A percentile compares a stretch with the other conserved stretches of the same genome.
phyloP scores from a whole-genome alignment of 1,139 yeast species.

The Taphrina confusa region DNA sequence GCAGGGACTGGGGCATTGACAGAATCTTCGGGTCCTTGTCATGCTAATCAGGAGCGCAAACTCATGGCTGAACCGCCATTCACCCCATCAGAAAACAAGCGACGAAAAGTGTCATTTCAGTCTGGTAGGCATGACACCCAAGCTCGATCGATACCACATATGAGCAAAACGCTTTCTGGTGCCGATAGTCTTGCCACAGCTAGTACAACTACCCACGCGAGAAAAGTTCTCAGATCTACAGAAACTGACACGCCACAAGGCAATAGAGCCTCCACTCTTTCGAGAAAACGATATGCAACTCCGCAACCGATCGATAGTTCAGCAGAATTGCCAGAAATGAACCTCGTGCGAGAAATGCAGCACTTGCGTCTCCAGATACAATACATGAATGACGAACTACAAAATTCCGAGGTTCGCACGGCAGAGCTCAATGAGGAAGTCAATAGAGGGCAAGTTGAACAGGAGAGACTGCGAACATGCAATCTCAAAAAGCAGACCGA shows the following conservation, averaged over 20 bases:
- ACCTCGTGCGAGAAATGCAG: slow-evolving; percentile 2
- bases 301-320: neutral
- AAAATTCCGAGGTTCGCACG: too few relatives aligned
- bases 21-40: neutral
- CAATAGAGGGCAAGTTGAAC: neutral
- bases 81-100: neutral
- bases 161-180: too few relatives aligned
- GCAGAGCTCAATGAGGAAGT: too few relatives aligned
- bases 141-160: neutral
- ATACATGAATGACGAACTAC: neutral
- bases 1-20: neutral
- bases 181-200: neutral
- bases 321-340: neutral
- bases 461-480: neutral
- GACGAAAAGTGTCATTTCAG: neutral
- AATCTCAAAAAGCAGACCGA: neutral
- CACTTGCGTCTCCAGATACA: neutral
- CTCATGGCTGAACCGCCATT: neutral
- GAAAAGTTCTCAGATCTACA: neutral
- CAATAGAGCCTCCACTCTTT: neutral
- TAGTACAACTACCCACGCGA: too few relatives aligned
- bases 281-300: neutral
- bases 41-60: neutral
- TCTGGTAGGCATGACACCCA: neutral
- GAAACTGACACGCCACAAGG: too few relatives aligned